Conservation (phyloP, 78 protist genomes). For the slime mould (Dictyostelium discoideum) region dicty_2.7 NC_007091.3:216001-216500, state of each 20-base stretch:
- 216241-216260: neutral
- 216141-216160: constrained; percentile 77
- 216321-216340: too few species aligned
- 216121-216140: neutral
- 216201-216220: neutral
- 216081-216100: constrained; percentile 77
- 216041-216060: constrained; percentile 53
- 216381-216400: too few species aligned
- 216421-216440: neutral
- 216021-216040: constrained; percentile 61
- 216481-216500: too few species aligned
- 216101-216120: constrained; percentile 22
- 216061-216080: constrained; percentile 75
- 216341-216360: too few species aligned
- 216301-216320: too few species aligned
- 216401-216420: too few species aligned
- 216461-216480: neutral
- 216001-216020: constrained; percentile 25
- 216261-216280: too few species aligned
- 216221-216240: neutral
- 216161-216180: constrained; percentile 71
- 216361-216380: too few species aligned
- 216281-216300: too few species aligned
- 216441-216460: neutral
- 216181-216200: constrained; percentile 14